phyloP scores from a whole-genome alignment of 176 grass and related monocot species.

The Panicum miliaceum region DNA sequence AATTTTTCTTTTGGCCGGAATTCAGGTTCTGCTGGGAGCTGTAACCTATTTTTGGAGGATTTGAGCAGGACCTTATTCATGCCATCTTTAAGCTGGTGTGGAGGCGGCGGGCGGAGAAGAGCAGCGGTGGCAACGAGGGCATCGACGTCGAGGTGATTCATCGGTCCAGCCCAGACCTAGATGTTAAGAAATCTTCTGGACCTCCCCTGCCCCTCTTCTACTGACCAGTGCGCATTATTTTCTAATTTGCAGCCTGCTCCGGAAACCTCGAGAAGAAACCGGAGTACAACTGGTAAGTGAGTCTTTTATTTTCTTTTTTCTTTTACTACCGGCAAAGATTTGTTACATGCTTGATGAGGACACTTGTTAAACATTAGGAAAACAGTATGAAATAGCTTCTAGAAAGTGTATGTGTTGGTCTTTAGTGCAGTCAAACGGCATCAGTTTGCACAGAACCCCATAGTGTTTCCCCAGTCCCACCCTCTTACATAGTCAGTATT shows the following conservation, averaged over 20 bases:
- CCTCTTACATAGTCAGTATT: neutral
- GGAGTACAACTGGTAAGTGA: slow-evolving; percentile 56
- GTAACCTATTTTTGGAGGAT: neutral
- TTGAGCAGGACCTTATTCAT: slow-evolving; percentile 68
- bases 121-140: slow-evolving; percentile 21
- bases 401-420: neutral
- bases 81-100: slow-evolving; percentile 93
- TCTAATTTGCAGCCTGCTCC: slow-evolving; percentile 51
- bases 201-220: neutral
- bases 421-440: neutral
- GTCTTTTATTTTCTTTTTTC: neutral
- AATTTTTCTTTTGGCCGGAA: neutral
- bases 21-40: neutral
- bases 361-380: neutral
- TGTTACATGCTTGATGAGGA: neutral
- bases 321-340: neutral
- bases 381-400: neutral
- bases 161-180: neutral
- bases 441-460: neutral
- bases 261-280: slow-evolving; percentile 66
- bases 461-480: neutral
- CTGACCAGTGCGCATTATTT: neutral
- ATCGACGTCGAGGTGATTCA: slow-evolving; percentile 57
- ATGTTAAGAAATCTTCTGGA: neutral
- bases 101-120: slow-evolving; percentile 48